Percentiles rank a stretch among this genome's conserved stretches.
Conservation (phyloP, 1,284 basidiomycete genomes). For the Ceratobasidium sp. region DNA sequence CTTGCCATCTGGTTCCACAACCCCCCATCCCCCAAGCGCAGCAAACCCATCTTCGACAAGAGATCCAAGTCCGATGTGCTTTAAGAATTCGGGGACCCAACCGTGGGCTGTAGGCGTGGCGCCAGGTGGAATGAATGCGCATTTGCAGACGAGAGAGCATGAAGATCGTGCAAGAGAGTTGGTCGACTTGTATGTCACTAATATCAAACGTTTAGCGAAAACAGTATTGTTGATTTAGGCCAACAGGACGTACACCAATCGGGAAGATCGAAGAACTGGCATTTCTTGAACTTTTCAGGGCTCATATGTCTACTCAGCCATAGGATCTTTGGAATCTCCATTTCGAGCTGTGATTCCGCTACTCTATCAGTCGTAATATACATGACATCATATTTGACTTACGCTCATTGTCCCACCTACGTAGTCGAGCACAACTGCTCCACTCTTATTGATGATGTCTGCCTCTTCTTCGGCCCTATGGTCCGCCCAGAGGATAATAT, state of each 20-base stretch:
- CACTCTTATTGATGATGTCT: constrained; percentile 87
- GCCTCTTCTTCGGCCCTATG: constrained; percentile 96
- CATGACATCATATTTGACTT: constrained; percentile 55
- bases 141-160: constrained; percentile 98
- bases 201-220: constrained; percentile 1
- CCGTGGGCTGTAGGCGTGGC: constrained; percentile 65
- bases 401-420: constrained; percentile 98
- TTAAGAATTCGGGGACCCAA: constrained; percentile 92
- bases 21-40: constrained; percentile 76
- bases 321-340: constrained; percentile 97
- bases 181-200: constrained; percentile 92
- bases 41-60: constrained; percentile 77
- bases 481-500: constrained; percentile 94
- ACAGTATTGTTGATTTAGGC: not conserved
- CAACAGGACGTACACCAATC: constrained; percentile 73
- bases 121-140: constrained; percentile 89
- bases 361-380: not conserved
- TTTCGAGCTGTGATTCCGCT: constrained; percentile 77
- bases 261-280: constrained; percentile 97
- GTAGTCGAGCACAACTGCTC: constrained; percentile 90
- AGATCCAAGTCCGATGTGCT: constrained; percentile 82
- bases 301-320: constrained; percentile 96
- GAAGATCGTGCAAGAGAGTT: constrained; percentile 83
- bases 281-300: constrained; percentile 78
- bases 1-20: constrained; percentile 47